These are phyloP conservation scores for Exophiala lecanii-corni DNA, from an alignment of 2,329 filamentous ascomycete species.

Conservation along the genomic window DNA sequence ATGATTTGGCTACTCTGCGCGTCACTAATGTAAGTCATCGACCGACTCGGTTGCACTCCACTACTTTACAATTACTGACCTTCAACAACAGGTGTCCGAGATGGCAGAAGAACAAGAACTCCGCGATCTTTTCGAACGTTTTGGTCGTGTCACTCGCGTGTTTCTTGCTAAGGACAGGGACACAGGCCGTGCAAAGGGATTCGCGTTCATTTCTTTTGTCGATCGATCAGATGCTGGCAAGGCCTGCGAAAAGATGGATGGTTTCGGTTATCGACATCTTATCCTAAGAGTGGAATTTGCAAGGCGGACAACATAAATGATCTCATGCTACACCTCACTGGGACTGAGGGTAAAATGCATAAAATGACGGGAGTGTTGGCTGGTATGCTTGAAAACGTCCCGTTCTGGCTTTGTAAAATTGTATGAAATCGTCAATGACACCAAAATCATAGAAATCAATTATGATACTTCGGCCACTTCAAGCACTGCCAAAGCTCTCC, in stretches of 20 bases:
- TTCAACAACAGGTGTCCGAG: conserved; percentile 69
- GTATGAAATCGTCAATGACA: too few species aligned
- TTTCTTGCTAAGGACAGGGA: conserved; percentile 98
- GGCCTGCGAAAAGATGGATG: conserved; percentile 97
- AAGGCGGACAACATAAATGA: conserved; percentile 34
- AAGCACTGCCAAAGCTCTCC: too few species aligned
- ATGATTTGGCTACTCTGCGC: conserved; percentile 91
- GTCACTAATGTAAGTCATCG: conserved; percentile 82
- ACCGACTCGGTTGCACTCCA: neutral
- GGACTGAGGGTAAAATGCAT: neutral
- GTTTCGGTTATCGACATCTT: conserved; percentile 58
- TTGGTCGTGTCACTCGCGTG: conserved; percentile 92
- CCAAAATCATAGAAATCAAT: too few species aligned
- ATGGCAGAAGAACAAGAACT: conserved; percentile 95
- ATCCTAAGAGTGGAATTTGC: conserved; percentile 51
- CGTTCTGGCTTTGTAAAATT: too few species aligned
- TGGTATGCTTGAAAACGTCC: too few species aligned
- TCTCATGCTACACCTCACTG: conserved; percentile 3
- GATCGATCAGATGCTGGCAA: conserved; percentile 84
- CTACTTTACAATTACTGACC: conserved; percentile 27
- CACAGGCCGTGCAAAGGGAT: conserved; percentile 93
- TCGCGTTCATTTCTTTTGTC: conserved; percentile 96
- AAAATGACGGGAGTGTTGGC: too few species aligned
- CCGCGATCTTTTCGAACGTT: conserved; percentile 96
- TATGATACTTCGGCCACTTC: too few species aligned